phyloP scores from a whole-genome alignment of 1,284 basidiomycete species.

The Earliella scabrosa region DNA sequence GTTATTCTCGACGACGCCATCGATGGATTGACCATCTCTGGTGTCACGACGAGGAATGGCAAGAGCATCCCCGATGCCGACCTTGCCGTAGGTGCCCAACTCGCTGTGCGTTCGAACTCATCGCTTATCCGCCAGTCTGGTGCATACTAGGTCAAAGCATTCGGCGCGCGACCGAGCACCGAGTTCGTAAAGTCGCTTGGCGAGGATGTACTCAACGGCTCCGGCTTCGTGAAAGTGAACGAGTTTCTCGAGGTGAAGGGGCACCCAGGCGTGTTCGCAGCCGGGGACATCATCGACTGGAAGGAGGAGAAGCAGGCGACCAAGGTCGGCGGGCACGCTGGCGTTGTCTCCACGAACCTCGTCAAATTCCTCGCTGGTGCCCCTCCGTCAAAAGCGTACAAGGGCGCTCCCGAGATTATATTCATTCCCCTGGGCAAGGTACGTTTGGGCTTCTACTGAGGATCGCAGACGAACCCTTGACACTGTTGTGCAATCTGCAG shows the following conservation, averaged over 20 bases:
- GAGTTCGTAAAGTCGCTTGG: conserved; percentile 50
- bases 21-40: conserved; percentile 35
- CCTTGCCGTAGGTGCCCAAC: conserved; percentile 50
- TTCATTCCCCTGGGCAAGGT: conserved; percentile 65
- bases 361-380: conserved; percentile 44
- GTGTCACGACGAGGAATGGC: conserved; percentile 57
- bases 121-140: neutral
- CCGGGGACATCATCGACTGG: conserved; percentile 63
- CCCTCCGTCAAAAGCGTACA: conserved; percentile 46
- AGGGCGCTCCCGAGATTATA: conserved; percentile 56
- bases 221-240: conserved; percentile 51
- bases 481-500: conserved; percentile 35
- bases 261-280: conserved; percentile 57
- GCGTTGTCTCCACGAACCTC: conserved; percentile 52
- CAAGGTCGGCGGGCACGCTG: conserved; percentile 50
- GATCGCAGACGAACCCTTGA: neutral
- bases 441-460: conserved; percentile 17
- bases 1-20: conserved; percentile 63
- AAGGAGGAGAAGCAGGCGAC: conserved; percentile 61
- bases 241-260: conserved; percentile 54
- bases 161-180: conserved; percentile 56
- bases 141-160: conserved; percentile 47
- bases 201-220: conserved; percentile 41
- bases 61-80: conserved; percentile 54
- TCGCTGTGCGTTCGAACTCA: neutral